phyloP scores from a whole-genome alignment of 371 early-diverging fungal genomes.

The Mucor racemosus region DNA sequence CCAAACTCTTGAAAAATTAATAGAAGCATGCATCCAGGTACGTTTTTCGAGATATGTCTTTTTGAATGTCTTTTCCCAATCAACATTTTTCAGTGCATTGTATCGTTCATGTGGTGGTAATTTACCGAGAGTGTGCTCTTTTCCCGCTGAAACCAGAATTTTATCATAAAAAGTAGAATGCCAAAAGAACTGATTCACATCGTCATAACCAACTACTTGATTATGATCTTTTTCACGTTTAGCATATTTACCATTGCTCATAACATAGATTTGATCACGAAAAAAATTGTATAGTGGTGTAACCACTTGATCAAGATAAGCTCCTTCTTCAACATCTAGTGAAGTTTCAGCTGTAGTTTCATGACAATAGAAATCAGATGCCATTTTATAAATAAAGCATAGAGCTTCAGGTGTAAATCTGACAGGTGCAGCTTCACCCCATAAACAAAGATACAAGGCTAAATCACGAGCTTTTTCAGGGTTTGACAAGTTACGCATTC shows the following conservation, averaged over 20 bases:
- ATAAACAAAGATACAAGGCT: conserved; percentile 80
- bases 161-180: conserved; percentile 67
- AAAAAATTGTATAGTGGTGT: conserved; percentile 81
- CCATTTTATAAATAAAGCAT: conserved; percentile 85
- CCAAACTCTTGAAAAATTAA: conserved; percentile 90
- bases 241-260: conserved; percentile 70
- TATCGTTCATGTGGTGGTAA: conserved; percentile 72
- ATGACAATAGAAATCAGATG: conserved; percentile 61
- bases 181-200: conserved; percentile 92
- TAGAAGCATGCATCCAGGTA: conserved; percentile 82
- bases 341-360: conserved; percentile 15
- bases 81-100: conserved; percentile 63
- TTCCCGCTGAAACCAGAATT: conserved; percentile 59
- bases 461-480: conserved; percentile 74
- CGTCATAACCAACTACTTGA: conserved; percentile 84
- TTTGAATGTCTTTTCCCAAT: conserved; percentile 73
- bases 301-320: conserved; percentile 73
- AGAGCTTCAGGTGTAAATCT: conserved; percentile 82
- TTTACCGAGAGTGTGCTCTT: conserved; percentile 60
- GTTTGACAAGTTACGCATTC: conserved; percentile 78
- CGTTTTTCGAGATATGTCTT: conserved; percentile 91
- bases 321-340: conserved; percentile 65
- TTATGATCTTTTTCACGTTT: conserved; percentile 86
- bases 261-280: conserved; percentile 78
- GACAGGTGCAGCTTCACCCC: conserved; percentile 88